phyloP scores from a whole-genome alignment of 2,329 filamentous ascomycete genomes.

The Coniochaeta sp. region DNA sequence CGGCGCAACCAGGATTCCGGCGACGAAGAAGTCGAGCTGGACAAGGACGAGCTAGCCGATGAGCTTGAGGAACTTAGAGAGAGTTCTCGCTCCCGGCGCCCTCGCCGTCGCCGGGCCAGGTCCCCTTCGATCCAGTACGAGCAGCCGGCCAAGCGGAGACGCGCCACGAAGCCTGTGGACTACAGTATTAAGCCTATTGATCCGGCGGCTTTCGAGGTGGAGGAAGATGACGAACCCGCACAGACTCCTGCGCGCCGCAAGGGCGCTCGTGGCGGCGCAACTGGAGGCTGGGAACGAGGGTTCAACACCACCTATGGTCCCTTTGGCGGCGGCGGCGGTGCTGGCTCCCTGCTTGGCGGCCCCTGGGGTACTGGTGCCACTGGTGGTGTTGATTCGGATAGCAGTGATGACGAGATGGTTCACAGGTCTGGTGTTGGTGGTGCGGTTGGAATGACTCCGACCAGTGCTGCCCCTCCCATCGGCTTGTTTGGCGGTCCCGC shows the following conservation, averaged over 20 bases:
- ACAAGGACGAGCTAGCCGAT: conserved; percentile 58
- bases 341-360: conserved; percentile 63
- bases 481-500: conserved; percentile 28
- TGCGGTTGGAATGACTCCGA: conserved; percentile 55
- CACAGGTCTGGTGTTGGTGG: conserved; percentile 53
- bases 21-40: conserved; percentile 51
- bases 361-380: conserved; percentile 68
- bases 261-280: conserved; percentile 49
- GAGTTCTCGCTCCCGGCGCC: conserved; percentile 44
- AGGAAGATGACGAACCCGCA: conserved; percentile 66
- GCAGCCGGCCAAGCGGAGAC: conserved; percentile 43
- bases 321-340: conserved; percentile 78
- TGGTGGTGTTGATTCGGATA: conserved; percentile 85
- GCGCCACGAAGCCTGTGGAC: conserved; percentile 63
- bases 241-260: conserved; percentile 60
- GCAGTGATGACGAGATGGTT: conserved; percentile 85
- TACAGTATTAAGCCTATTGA: conserved; percentile 82
- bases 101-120: conserved; percentile 43
- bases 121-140: conserved; percentile 55
- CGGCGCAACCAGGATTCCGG: conserved; percentile 43
- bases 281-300: conserved; percentile 64
- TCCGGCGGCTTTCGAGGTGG: conserved; percentile 47
- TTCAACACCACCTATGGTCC: conserved; percentile 88
- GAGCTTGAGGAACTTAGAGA: conserved; percentile 56
- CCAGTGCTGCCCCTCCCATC: conserved; percentile 37